A percentile compares a stretch with the other conserved stretches of the same genome.
phyloP scores from a whole-genome alignment of 345 rosid species.

The Populus simonii region DNA sequence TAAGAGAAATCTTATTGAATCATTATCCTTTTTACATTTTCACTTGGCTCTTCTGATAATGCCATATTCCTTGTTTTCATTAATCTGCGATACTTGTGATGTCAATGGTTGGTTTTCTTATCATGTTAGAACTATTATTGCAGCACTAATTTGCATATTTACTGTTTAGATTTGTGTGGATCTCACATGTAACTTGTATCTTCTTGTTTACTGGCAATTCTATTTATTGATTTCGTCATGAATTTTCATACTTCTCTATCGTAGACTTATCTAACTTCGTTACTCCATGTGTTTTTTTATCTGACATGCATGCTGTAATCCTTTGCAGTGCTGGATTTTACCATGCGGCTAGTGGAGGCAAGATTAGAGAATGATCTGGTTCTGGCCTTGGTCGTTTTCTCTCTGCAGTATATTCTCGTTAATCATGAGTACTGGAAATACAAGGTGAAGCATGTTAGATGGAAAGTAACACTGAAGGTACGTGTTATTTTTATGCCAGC shows the following conservation, averaged over 20 bases:
- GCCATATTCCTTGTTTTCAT: not conserved
- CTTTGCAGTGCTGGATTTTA: constrained; percentile 79
- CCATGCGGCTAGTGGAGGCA: constrained; percentile 68
- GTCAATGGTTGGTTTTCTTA: not conserved
- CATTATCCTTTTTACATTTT: no score
- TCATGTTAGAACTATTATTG: not conserved
- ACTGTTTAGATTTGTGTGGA: not conserved
- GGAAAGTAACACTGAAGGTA: constrained; percentile 85
- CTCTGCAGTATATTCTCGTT: constrained; percentile 74
- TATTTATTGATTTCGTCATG: not conserved
- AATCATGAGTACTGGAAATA: constrained; percentile 85
- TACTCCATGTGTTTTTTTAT: not conserved
- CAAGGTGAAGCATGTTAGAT: constrained; percentile 59
- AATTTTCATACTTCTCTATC: no score
- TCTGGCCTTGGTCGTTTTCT: constrained; percentile 62
- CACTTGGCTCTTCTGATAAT: no score
- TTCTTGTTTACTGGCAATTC: no score
- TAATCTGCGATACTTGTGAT: not conserved
- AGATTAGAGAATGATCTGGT: constrained; percentile 69
- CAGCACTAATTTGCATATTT: not conserved
- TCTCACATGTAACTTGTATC: not conserved
- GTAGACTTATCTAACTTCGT: not conserved
- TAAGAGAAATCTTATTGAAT: no score
- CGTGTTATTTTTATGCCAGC: not conserved
- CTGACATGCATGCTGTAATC: constrained; percentile 28